phyloP scores from a whole-genome alignment of 257 asterid genomes.

The Solanum pinnatisectum region DNA sequence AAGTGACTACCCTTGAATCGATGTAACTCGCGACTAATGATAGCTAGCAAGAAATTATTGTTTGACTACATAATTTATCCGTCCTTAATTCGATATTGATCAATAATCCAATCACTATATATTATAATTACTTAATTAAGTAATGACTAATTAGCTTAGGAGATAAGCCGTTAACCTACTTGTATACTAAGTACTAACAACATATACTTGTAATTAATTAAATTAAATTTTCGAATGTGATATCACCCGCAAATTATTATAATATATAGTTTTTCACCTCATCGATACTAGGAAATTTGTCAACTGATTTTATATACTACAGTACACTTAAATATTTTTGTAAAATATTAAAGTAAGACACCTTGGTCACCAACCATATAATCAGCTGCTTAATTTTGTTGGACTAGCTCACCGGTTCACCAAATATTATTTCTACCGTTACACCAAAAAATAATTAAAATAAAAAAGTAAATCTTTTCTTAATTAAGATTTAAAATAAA shows the following conservation, averaged over 20 bases:
- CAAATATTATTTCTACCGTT: neutral
- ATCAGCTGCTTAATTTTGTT: neutral
- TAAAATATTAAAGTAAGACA: neutral
- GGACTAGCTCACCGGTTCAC: neutral
- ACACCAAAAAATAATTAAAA: neutral
- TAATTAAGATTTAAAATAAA: neutral
- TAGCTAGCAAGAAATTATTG: too few species aligned
- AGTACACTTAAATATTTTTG: neutral
- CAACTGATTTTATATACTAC: neutral
- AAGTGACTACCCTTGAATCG: neutral
- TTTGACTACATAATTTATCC: too few species aligned
- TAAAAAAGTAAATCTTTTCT: neutral
- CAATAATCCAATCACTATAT: neutral
- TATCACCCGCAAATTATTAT: neutral
- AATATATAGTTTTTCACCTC: neutral
- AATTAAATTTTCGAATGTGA: neutral
- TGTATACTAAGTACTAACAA: neutral
- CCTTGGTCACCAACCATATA: neutral
- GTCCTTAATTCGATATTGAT: neutral
- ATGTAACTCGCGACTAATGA: neutral
- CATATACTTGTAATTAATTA: neutral
- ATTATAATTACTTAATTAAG: neutral
- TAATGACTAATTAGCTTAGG: neutral
- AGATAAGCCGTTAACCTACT: neutral
- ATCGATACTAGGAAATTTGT: neutral